These are phyloP conservation scores for Anastatica hierochuntica DNA, from an alignment of 345 rosid genomes.

Conservation along the genomic window DNA sequence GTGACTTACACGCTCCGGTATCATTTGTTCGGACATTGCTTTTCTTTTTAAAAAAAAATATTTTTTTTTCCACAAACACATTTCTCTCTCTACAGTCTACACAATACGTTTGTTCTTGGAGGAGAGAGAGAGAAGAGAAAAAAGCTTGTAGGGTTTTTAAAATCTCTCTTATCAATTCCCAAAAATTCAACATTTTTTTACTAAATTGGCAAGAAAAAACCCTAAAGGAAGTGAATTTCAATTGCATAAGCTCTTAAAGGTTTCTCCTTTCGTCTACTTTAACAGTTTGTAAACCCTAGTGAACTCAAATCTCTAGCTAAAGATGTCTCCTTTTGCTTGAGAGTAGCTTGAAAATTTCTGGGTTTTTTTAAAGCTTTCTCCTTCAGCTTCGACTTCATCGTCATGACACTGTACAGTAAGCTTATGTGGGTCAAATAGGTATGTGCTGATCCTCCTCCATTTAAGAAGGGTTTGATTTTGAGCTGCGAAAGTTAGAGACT, in stretches of 20 bases:
- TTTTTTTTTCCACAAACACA: slow-evolving; percentile 12
- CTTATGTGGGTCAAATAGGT: slow-evolving; percentile 42
- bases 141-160: slow-evolving; percentile 46
- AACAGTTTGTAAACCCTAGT: slow-evolving; percentile 24
- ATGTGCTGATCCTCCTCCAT: slow-evolving; percentile 18
- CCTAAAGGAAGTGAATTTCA: slow-evolving; percentile 25
- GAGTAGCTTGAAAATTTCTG: too few species aligned
- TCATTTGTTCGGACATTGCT: not conserved
- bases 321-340: too few species aligned
- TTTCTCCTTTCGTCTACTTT: slow-evolving; percentile 14
- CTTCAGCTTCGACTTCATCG: slow-evolving; percentile 33
- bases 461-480: slow-evolving; percentile 5
- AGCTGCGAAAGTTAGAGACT: slow-evolving; percentile 8
- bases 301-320: slow-evolving; percentile 32
- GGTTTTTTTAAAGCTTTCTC: slow-evolving; percentile 8
- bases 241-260: slow-evolving; percentile 22
- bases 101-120: slow-evolving; percentile 10
- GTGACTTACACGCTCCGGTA: not conserved
- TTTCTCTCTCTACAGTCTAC: slow-evolving; percentile 11
- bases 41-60: not conserved
- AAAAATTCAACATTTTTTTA: slow-evolving; percentile 9
- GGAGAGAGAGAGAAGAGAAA: slow-evolving; percentile 4
- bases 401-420: slow-evolving; percentile 46
- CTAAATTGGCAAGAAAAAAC: slow-evolving; percentile 23
- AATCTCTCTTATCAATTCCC: slow-evolving; percentile 37